These are phyloP conservation scores for Macrophomina tecta DNA, from an alignment of 2,329 filamentous ascomycete species.

Conservation along the genomic window DNA sequence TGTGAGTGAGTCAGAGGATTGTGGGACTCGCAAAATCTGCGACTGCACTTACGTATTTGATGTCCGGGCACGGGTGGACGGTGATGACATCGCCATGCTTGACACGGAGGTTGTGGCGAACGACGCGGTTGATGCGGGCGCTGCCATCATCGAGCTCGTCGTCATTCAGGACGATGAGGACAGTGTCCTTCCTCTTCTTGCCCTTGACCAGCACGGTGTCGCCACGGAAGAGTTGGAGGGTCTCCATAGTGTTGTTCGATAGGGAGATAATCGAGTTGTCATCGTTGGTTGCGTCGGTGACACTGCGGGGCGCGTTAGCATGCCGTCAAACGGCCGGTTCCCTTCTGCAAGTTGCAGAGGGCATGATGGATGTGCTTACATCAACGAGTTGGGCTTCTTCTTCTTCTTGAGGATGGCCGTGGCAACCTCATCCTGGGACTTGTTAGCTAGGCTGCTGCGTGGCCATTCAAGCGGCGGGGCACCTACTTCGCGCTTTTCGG, in stretches of 20 bases:
- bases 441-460: conserved; percentile 39
- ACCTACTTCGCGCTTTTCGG: conserved; percentile 82
- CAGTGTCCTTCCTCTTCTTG: conserved; percentile 99
- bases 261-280: conserved; percentile 99
- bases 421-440: conserved; percentile 78
- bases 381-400: conserved; percentile 99
- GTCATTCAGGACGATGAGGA: conserved; percentile 95
- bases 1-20: conserved; percentile 45
- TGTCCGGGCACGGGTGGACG: conserved; percentile 96
- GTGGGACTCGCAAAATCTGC: conserved; percentile 4
- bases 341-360: neutral
- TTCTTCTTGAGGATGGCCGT: conserved; percentile 99
- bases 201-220: conserved; percentile 98
- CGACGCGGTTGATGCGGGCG: conserved; percentile 96
- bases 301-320: conserved; percentile 63
- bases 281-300: conserved; percentile 98
- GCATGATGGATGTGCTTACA: conserved; percentile 64
- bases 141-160: conserved; percentile 98
- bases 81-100: conserved; percentile 99
- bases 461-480: conserved; percentile 31
- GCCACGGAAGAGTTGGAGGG: conserved; percentile 95
- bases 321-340: neutral
- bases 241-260: conserved; percentile 98
- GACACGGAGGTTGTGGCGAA: conserved; percentile 96
- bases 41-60: conserved; percentile 90